Conservation (phyloP, 768 basidiomycete species). For the Suillus brevipes region DNA sequence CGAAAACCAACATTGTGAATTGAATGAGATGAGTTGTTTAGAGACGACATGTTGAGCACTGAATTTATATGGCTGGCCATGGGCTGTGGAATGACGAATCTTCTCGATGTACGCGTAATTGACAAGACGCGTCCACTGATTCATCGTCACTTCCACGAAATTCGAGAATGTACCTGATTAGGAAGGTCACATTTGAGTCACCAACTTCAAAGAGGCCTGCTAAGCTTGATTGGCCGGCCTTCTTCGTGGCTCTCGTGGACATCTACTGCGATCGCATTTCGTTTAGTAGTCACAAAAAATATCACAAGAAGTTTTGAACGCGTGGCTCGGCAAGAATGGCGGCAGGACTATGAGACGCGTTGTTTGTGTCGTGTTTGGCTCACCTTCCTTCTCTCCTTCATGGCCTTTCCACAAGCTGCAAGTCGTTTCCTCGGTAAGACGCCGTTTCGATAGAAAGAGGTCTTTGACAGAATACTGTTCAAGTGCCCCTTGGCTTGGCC, state of each 20-base stretch:
- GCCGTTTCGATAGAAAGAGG: not conserved
- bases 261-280: too few species aligned
- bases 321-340: constrained; percentile 2
- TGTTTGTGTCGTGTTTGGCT: constrained; percentile 31
- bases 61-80: not conserved
- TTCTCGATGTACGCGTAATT: not conserved
- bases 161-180: not conserved
- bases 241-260: too few species aligned
- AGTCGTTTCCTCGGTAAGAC: constrained; percentile 48
- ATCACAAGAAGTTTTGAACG: not conserved
- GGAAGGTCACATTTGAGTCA: not conserved
- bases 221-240: too few species aligned
- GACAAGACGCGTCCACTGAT: not conserved
- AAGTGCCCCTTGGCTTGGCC: constrained; percentile 42
- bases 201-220: too few species aligned
- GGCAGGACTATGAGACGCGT: constrained; percentile 2
- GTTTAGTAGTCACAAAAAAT: too few species aligned
- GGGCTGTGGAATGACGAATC: not conserved
- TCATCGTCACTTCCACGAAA: not conserved
- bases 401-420: constrained; percentile 53
- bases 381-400: constrained; percentile 23
- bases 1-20: constrained; percentile 11
- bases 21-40: not conserved
- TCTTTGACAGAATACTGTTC: constrained; percentile 12
- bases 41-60: not conserved